These are phyloP conservation scores for Coemansia sp. DNA, from an alignment of 192 early-diverging fungal species.

Conservation along the genomic window DNA sequence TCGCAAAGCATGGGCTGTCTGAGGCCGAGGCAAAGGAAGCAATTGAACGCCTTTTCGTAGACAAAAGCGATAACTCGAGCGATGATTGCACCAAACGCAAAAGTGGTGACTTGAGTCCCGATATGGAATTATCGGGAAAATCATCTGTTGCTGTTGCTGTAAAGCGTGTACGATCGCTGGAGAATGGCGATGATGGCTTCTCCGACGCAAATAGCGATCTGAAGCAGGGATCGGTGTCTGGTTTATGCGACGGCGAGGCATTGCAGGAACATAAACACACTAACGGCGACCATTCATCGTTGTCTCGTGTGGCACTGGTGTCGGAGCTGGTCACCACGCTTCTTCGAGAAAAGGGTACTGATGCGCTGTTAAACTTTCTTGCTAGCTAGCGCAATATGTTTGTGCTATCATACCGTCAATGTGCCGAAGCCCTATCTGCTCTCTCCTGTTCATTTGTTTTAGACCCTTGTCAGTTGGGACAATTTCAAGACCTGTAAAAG, in stretches of 20 bases:
- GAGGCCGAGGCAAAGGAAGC: background rate
- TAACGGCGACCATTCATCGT: background rate
- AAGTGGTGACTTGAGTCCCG: background rate
- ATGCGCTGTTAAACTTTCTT: slow-evolving; percentile 36
- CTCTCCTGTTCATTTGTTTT: background rate
- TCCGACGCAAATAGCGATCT: background rate
- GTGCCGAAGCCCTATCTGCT: too few species aligned
- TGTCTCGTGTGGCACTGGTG: slow-evolving; percentile 5
- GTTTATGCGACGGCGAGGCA: background rate
- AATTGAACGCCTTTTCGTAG: background rate
- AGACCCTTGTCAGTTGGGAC: background rate
- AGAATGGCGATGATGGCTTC: background rate
- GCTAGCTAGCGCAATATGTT: background rate
- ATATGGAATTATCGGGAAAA: background rate
- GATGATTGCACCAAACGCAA: slow-evolving; percentile 6
- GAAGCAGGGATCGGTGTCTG: background rate
- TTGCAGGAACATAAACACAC: background rate
- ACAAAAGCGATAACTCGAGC: background rate
- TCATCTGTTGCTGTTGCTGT: background rate
- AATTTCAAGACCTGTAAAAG: background rate
- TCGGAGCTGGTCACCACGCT: slow-evolving; percentile 20
- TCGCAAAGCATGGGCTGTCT: background rate
- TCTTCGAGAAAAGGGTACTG: slow-evolving; percentile 23
- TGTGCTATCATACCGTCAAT: too few species aligned
- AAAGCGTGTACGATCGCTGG: background rate